phyloP scores from a whole-genome alignment of 106 monocot genomes.

The Platanthera guangdongensis region DNA sequence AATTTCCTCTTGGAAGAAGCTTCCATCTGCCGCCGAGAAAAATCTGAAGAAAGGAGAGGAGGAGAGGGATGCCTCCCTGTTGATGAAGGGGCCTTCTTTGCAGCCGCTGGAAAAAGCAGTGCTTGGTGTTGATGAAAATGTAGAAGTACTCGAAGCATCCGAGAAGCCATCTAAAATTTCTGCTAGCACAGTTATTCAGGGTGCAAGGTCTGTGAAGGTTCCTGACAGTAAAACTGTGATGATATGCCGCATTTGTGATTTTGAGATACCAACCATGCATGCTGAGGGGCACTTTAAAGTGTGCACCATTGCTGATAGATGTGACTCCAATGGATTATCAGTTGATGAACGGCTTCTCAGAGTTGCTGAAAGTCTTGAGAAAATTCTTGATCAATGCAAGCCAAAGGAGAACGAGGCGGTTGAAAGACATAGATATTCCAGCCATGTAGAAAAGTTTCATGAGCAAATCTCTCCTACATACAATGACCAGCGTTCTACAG shows the following conservation, averaged over 20 bases:
- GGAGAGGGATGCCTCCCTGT: neutral
- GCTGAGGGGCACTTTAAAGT: constrained; percentile 78
- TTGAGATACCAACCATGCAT: constrained; percentile 74
- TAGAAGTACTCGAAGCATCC: neutral
- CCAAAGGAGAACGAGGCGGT: constrained; percentile 22
- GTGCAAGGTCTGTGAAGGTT: neutral
- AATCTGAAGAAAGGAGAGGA: constrained; percentile 31
- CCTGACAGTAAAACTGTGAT: constrained; percentile 40
- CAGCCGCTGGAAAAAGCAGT: constrained; percentile 20
- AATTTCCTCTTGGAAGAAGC: constrained; percentile 95
- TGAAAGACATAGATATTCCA: constrained; percentile 9
- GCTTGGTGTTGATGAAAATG: constrained; percentile 13
- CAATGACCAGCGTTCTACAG: constrained; percentile 13
- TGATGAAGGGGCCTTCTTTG: constrained; percentile 11
- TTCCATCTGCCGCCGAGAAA: constrained; percentile 78
- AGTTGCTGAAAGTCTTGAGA: constrained; percentile 70
- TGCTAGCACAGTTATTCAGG: constrained; percentile 1
- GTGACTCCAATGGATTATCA: constrained; percentile 74
- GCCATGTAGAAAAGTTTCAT: constrained; percentile 20
- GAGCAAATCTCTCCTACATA: constrained; percentile 11
- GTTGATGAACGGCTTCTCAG: constrained; percentile 64
- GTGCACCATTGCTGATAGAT: constrained; percentile 78
- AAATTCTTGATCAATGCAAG: constrained; percentile 40
- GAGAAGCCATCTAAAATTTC: constrained; percentile 13
- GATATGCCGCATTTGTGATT: constrained; percentile 97